Evolutionary conservation across 441 rosid genomes (phyloP), one percentile per base, ranked within the genome.

Genomic region (Pelargonium myrrhifolium): DNA sequence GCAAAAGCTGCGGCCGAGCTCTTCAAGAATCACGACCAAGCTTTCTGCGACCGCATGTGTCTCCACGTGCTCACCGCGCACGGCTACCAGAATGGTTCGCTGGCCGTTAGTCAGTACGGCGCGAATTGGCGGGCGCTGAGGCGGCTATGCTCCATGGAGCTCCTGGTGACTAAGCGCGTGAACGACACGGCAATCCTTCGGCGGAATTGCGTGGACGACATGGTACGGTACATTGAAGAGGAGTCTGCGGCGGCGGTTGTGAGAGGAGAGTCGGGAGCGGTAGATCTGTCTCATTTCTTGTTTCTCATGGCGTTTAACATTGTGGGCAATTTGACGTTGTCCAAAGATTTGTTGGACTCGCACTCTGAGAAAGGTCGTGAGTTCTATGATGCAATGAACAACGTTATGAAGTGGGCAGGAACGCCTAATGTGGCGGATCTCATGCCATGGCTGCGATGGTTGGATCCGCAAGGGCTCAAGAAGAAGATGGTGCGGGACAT

Each of bases 1-100:
- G 47, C 47, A 6, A 8, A 45, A 45, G 14, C 51, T 4, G 83
- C 86, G 0, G 12, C 78, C 1, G 91, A 84, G 35, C 74, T 86
- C 22, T 80, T 86, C 72, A 81, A 75, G 70, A 77, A 78, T 68
- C 85, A 83, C 21, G 92, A 86, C 49, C 74, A 71, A 37, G n/a
- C 74, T 15, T 79, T 86, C 24, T 78, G 80, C 1, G 83, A 80
- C 5, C 83, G 84, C 15, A 69, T 14, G 51, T 12, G 60, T 59
- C 43, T 77, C 66, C 78, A 67, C 0, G 82, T 79, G 14, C 68
- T 55, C 60, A 80, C 81, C 83, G 74, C 65, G 65, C 81, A 76
- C 17, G 78, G 65, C 62, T 80, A 79, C 53, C 64, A 77, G 61
- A 60, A 68, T 26, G 76, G 81, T 3, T 81, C 84, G 0, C 21